These are phyloP conservation scores for Adansonia rubrostipa DNA, from an alignment of 441 rosid genomes.

Conservation along the genomic window DNA sequence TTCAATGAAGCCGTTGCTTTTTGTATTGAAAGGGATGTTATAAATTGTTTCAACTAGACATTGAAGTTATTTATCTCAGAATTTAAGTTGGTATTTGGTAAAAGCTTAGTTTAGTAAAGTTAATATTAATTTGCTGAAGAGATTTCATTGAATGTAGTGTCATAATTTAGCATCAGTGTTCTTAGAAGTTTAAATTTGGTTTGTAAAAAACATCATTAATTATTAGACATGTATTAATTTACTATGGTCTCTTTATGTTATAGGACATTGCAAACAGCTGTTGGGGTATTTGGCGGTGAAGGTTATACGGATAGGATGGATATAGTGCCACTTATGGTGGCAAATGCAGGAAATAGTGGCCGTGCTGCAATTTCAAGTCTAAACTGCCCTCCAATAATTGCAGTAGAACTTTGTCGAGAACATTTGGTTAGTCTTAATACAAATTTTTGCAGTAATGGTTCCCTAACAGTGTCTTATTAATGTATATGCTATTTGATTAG, in stretches of 20 bases:
- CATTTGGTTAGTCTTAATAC: conserved; percentile 66
- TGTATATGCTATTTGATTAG: background rate
- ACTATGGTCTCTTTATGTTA: conserved; percentile 33
- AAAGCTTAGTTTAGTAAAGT: background rate
- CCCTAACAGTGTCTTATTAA: background rate
- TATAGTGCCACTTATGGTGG: conserved; percentile 82
- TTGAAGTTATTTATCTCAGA: background rate
- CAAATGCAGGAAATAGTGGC: conserved; percentile 82
- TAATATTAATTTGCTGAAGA: background rate
- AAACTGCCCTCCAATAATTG: conserved; percentile 75
- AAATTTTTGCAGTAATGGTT: background rate
- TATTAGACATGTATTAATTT: conserved; percentile 1
- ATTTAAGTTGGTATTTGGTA: conserved; percentile 14
- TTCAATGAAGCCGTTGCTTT: background rate
- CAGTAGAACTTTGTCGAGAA: conserved; percentile 89
- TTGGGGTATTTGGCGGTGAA: conserved; percentile 94
- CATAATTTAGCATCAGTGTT: background rate
- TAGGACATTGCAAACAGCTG: conserved; percentile 98
- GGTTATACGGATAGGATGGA: conserved; percentile 68
- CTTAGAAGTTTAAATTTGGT: background rate
- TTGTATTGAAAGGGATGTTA: background rate
- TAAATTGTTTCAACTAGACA: background rate
- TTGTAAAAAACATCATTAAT: conserved; percentile 2
- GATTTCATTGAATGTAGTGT: background rate
- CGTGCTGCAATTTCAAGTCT: conserved; percentile 84